phyloP scores from a whole-genome alignment of 495 filamentous ascomycete species.

The Aspergillus carlsbadensis region DNA sequence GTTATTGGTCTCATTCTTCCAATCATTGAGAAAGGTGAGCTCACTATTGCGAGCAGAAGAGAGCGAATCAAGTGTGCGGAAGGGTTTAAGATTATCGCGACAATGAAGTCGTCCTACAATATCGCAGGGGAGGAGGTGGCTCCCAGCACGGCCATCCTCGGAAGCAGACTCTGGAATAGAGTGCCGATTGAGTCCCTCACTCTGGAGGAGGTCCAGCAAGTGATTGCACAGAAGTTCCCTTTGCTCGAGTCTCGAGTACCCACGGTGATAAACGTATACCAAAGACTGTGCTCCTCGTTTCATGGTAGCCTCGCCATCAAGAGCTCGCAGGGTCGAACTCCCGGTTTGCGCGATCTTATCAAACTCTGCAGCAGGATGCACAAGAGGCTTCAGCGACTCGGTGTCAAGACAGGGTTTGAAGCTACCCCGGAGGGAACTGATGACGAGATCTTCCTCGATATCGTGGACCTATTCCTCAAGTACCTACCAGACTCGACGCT shows the following conservation, averaged over 20 bases:
- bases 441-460: constrained; percentile 88
- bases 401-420: constrained; percentile 70
- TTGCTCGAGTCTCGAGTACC: constrained; percentile 66
- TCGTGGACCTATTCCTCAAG: constrained; percentile 83
- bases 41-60: constrained; percentile 81
- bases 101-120: constrained; percentile 75
- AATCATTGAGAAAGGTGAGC: constrained; percentile 81
- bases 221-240: constrained; percentile 68
- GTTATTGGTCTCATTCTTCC: constrained; percentile 89
- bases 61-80: constrained; percentile 78
- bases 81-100: constrained; percentile 88
- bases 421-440: constrained; percentile 67
- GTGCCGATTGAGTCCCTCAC: constrained; percentile 66
- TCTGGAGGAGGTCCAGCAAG: constrained; percentile 69
- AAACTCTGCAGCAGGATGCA: constrained; percentile 84
- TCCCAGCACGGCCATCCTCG: constrained; percentile 61
- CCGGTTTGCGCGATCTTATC: constrained; percentile 77
- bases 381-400: constrained; percentile 52
- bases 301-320: constrained; percentile 47
- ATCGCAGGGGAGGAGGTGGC: constrained; percentile 64
- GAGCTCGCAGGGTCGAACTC: constrained; percentile 46
- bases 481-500: constrained; percentile 65
- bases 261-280: constrained; percentile 74
- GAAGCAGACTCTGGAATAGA: constrained; percentile 77
- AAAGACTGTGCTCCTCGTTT: constrained; percentile 56